phyloP scores from a whole-genome alignment of 1,284 basidiomycete species.

The Binderoboletus segoi region DNA sequence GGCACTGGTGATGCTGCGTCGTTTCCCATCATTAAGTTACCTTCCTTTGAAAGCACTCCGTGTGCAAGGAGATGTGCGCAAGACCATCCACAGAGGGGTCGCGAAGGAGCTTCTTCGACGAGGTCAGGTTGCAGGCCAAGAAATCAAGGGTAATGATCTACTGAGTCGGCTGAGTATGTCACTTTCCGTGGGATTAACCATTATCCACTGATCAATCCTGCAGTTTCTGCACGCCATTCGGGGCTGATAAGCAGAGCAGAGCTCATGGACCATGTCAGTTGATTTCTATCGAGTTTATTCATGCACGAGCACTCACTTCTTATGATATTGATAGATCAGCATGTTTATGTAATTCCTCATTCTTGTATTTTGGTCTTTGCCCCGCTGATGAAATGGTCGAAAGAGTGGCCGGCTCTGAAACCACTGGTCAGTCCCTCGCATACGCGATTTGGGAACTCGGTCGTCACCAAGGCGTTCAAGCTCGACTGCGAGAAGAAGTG shows the following conservation, averaged over 20 bases:
- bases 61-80: slow-evolving; percentile 4
- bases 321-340: slow-evolving; percentile 3
- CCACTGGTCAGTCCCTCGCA: slow-evolving; percentile 4
- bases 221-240: slow-evolving; percentile 5
- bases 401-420: slow-evolving; percentile 10
- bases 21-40: slow-evolving; percentile 4
- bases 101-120: slow-evolving; percentile 6
- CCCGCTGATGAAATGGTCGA: background rate
- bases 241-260: slow-evolving; percentile 3
- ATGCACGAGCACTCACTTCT: background rate
- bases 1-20: slow-evolving; percentile 1
- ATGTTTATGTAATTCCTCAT: slow-evolving; percentile 9
- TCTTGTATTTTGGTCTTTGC: background rate
- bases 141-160: background rate
- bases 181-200: background rate
- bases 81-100: slow-evolving; percentile 6
- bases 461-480: slow-evolving; percentile 8
- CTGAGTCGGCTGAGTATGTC: slow-evolving; percentile 2
- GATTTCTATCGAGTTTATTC: background rate
- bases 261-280: slow-evolving; percentile 8
- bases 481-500: slow-evolving; percentile 6
- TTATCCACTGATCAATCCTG: background rate
- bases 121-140: background rate
- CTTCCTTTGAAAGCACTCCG: slow-evolving; percentile 9
- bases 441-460: slow-evolving; percentile 12